Evolutionary conservation across 2,329 filamentous ascomycete species (phyloP).

Genomic region (Neofusicoccum laricinum): DNA sequence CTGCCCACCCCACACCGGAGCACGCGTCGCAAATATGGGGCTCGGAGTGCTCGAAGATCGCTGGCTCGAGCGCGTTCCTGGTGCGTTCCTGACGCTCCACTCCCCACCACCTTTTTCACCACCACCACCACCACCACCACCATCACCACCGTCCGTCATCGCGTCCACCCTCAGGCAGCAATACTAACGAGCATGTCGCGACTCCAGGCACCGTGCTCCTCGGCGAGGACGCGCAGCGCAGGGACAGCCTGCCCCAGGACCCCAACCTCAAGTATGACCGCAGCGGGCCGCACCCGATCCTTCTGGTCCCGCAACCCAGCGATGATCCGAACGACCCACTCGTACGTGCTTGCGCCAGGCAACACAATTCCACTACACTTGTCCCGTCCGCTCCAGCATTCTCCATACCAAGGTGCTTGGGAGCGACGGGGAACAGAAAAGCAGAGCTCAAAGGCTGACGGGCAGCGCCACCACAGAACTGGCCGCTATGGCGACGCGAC

Average conservation of each 20-base stretch:
- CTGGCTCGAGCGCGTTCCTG: slow-evolving; percentile 68
- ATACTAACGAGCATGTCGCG: neutral
- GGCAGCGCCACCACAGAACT: slow-evolving; percentile 54
- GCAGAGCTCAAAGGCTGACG: neutral
- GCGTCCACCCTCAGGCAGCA: neutral
- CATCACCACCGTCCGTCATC: neutral
- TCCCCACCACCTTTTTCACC: neutral
- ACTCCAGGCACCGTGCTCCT: slow-evolving; percentile 40
- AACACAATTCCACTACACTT: no score
- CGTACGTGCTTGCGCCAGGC: slow-evolving; percentile 40
- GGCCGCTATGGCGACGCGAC: slow-evolving; percentile 85
- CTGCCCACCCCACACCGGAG: neutral
- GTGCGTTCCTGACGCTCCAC: slow-evolving; percentile 43
- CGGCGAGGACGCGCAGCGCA: slow-evolving; percentile 26
- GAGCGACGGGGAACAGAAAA: neutral
- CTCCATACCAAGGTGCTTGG: no score
- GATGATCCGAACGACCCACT: slow-evolving; percentile 89
- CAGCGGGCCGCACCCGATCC: slow-evolving; percentile 59
- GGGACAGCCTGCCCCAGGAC: slow-evolving; percentile 26
- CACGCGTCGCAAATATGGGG: slow-evolving; percentile 51
- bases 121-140: neutral
- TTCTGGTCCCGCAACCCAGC: slow-evolving; percentile 86
- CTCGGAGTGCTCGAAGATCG: slow-evolving; percentile 71
- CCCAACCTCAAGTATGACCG: slow-evolving; percentile 68
- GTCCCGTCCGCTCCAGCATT: no score